A percentile compares a stretch with the other conserved stretches of the same genome.
Evolutionary conservation across 2,329 filamentous ascomycete species (phyloP).

Genomic region (Aphanoascus verrucosus): DNA sequence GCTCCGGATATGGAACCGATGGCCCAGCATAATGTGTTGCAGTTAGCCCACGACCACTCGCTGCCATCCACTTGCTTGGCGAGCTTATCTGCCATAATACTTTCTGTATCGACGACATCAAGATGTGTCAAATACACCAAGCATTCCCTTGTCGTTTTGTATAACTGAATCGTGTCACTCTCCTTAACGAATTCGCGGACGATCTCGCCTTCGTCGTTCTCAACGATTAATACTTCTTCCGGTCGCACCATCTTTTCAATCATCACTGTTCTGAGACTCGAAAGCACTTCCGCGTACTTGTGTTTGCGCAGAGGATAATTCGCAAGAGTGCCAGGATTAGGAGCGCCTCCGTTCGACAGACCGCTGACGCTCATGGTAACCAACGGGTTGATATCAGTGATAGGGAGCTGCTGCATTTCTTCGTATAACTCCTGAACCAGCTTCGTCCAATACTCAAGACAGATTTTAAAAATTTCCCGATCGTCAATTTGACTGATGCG

Average conservation of each 20-base stretch:
- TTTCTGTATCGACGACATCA: conserved; percentile 93
- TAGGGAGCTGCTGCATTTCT: conserved; percentile 93
- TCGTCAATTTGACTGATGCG: conserved; percentile 98
- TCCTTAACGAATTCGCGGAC: conserved; percentile 99
- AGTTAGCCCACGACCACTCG: conserved; percentile 99
- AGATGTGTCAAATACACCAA: conserved; percentile 94
- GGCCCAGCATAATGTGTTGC: conserved; percentile 98
- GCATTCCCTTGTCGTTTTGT: conserved; percentile 97
- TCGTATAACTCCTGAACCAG: conserved; percentile 96
- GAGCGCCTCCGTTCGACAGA: conserved; percentile 67
- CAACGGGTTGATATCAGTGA: conserved; percentile 84
- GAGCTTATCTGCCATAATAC: conserved; percentile 98
- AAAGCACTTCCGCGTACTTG: conserved; percentile 90
- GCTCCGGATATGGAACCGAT: conserved; percentile 97
- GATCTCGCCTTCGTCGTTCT: conserved; percentile 98
- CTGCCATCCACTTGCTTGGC: conserved; percentile 85
- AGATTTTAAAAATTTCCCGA: conserved; percentile 98
- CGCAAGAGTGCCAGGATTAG: conserved; percentile 70
- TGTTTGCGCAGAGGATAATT: conserved; percentile 94
- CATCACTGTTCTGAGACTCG: conserved; percentile 93
- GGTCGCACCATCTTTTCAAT: conserved; percentile 99
- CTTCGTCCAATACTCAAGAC: conserved; percentile 97
- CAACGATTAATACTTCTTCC: conserved; percentile 96
- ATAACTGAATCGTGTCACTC: conserved; percentile 95
- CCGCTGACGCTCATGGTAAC: conserved; percentile 63